Percentiles rank a stretch among this genome's conserved stretches.
Conservation (phyloP, 164 flowering plant genomes). For the Liriodendron chinense region DNA sequence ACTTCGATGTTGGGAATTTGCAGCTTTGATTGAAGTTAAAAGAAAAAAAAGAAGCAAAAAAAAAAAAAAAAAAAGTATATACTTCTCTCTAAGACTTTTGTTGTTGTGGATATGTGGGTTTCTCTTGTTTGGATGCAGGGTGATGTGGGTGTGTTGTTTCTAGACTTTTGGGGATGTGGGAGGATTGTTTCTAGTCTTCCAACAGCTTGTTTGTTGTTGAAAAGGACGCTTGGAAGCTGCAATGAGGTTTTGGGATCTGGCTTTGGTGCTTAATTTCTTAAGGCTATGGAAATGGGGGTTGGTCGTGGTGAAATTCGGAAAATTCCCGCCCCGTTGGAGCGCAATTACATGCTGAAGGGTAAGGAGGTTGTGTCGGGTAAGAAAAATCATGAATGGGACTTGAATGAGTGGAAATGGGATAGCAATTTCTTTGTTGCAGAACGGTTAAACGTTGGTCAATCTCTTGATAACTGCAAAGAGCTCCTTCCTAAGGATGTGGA, state of each 20-base stretch:
- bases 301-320: conserved; percentile 28
- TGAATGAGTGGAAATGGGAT: conserved; percentile 62
- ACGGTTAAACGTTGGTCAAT: conserved; percentile 27
- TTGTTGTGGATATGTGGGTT: conserved; percentile 36
- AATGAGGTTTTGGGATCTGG: conserved; percentile 2
- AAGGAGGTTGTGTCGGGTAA: conserved; percentile 26
- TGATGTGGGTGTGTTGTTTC: conserved; percentile 36
- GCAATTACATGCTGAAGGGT: conserved; percentile 23
- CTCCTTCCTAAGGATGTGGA: conserved; percentile 28
- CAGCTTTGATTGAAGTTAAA: too few species aligned
- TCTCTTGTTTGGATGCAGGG: conserved; percentile 43
- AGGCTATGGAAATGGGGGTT: conserved; percentile 34
- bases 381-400: conserved; percentile 44
- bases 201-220: background rate
- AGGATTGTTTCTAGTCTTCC: conserved; percentile 7
- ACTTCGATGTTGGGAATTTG: background rate
- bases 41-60: too few species aligned
- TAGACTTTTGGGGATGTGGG: conserved; percentile 41
- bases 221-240: conserved; percentile 17
- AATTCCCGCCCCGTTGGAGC: conserved; percentile 22
- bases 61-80: too few species aligned
- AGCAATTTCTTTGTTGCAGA: conserved; percentile 50
- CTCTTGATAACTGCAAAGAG: conserved; percentile 19
- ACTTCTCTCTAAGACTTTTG: background rate
- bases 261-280: conserved; percentile 7